Evolutionary conservation across 2,329 filamentous ascomycete species (phyloP).

Genomic region (Ascosphaera apis): DNA sequence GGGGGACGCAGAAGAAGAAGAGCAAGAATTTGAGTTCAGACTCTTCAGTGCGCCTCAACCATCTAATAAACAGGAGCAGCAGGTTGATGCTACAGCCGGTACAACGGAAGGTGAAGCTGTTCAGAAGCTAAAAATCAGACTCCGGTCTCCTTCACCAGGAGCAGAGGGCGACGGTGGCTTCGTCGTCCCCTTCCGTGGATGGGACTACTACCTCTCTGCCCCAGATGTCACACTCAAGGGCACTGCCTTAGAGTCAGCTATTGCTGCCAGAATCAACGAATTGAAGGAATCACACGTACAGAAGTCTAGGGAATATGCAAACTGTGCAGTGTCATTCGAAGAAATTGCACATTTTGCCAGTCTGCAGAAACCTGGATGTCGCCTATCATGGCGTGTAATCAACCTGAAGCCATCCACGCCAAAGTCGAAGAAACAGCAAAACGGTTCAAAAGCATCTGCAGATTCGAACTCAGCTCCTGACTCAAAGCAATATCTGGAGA

Average conservation of each 20-base stretch:
- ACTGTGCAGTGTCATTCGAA: no score
- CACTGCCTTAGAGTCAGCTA: slow-evolving; percentile 3
- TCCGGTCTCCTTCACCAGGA: slow-evolving; percentile 17
- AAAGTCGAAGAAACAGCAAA: slow-evolving; percentile 9
- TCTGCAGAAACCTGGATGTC: slow-evolving; percentile 13
- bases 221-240: slow-evolving; percentile 8
- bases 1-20: slow-evolving; percentile 12
- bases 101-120: slow-evolving; percentile 4
- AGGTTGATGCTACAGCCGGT: not conserved
- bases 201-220: slow-evolving; percentile 19
- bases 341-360: no score
- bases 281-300: slow-evolving; percentile 4
- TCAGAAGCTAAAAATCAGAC: slow-evolving; percentile 17
- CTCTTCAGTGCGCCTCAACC: slow-evolving; percentile 14
- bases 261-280: slow-evolving; percentile 4
- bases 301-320: slow-evolving; percentile 2
- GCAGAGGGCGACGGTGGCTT: slow-evolving; percentile 14
- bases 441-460: slow-evolving; percentile 8
- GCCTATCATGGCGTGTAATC: slow-evolving; percentile 19
- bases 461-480: slow-evolving; percentile 8
- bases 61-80: not conserved
- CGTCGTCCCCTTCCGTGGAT: slow-evolving; percentile 18
- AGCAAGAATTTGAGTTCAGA: slow-evolving; percentile 22
- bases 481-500: slow-evolving; percentile 5
- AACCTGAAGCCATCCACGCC: slow-evolving; percentile 12